Conservation (phyloP, 345 rosid genomes). For the Psidium friedrichsthalianum region DNA sequence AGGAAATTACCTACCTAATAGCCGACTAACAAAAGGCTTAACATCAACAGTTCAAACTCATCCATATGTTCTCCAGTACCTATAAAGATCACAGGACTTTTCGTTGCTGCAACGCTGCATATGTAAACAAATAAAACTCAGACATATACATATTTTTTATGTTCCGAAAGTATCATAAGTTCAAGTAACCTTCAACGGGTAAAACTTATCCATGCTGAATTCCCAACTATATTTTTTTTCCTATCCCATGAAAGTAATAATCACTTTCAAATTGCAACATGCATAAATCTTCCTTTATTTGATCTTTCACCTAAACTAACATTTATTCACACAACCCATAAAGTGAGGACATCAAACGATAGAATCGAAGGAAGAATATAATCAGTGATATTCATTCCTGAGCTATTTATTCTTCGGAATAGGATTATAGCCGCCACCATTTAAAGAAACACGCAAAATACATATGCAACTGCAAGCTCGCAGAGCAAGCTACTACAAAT, state of each 20-base stretch:
- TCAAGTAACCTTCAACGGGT: not conserved
- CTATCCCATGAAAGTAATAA: not conserved
- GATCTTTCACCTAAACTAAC: too few species aligned
- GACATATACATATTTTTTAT: not conserved
- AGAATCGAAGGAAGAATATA: not conserved
- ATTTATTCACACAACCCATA: too few species aligned
- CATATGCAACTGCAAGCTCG: not conserved
- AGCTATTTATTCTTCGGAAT: not conserved
- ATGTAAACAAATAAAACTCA: not conserved
- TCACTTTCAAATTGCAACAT: not conserved
- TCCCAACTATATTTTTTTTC: not conserved
- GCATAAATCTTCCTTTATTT: not conserved
- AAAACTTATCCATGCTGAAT: not conserved
- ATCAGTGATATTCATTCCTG: not conserved
- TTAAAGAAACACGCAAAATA: not conserved
- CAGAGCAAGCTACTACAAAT: not conserved
- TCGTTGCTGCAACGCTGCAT: slow-evolving; percentile 85
- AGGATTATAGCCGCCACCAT: not conserved
- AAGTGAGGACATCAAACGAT: not conserved
- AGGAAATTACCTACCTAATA: slow-evolving; percentile 41
- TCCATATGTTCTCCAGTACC: slow-evolving; percentile 99
- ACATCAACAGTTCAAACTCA: slow-evolving; percentile 90
- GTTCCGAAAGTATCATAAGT: not conserved
- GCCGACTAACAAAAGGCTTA: slow-evolving; percentile 84
- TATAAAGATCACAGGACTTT: slow-evolving; percentile 89